phyloP scores from a whole-genome alignment of 2,329 filamentous ascomycete species.

The Sclerotinia borealis region DNA sequence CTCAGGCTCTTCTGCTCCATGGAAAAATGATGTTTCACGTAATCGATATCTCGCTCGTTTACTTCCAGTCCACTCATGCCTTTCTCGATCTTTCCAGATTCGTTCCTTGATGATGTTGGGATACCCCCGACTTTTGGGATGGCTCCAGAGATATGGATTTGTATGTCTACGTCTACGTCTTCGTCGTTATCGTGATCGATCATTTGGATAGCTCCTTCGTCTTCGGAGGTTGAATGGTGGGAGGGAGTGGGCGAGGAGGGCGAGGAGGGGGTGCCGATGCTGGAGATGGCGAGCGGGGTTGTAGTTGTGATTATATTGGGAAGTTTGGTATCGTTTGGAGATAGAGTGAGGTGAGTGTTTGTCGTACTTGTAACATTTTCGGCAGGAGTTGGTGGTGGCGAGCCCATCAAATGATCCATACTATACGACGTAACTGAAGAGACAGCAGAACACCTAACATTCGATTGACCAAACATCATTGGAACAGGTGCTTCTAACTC shows the following conservation, averaged over 20 bases:
- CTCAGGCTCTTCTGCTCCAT: background rate
- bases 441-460: background rate
- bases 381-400: background rate
- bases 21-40: background rate
- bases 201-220: slow-evolving; percentile 12
- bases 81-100: background rate
- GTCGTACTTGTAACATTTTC: background rate
- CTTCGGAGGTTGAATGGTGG: background rate
- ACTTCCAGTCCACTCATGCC: background rate
- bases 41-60: background rate
- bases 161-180: background rate
- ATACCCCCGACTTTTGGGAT: background rate
- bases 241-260: background rate
- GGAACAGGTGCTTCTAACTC: background rate
- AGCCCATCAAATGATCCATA: background rate
- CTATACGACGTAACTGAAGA: background rate
- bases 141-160: background rate
- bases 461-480: background rate
- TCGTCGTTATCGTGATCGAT: slow-evolving; percentile 12
- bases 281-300: background rate
- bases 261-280: background rate
- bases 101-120: background rate
- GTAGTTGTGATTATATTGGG: background rate
- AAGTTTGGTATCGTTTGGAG: background rate
- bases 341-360: background rate